Base-by-base conservation (phyloP, 805 yeast genomes). In the Candida fluviatilis region DNA sequence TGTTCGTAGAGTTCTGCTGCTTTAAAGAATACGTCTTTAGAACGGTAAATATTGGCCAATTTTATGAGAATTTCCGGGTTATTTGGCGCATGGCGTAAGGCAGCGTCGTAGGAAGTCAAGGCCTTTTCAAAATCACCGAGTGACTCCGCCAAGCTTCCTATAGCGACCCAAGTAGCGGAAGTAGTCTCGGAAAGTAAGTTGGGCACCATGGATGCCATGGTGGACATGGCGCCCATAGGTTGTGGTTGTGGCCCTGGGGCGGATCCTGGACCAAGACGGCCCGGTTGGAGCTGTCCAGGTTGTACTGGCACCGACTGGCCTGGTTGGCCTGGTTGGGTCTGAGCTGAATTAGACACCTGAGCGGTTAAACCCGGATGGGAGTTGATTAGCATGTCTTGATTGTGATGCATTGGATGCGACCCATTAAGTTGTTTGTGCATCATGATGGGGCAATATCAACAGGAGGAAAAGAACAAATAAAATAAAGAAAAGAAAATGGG, bases 1-100 rank as follows among this genome's bases (percentile, higher is more conserved):
- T 88, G 76, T 61, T 91, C 95, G 64, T 88, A 91, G 46, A 88
- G 75, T 58, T 93, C 98, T 11, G 96, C 95, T 12, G 98, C 98
- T 58, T 88, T 87, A 48, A 87, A 84, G 53, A 89, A 93, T 60
- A 86, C 85, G 58, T 91, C 97, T 44, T 90, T 73, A 14, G 90
- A 80, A 38, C 97, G 78, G 62, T 88, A 91, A 21, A 89, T 74
- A 58, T 87, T 88, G 35, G 96, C 98, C 45, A 91, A 65, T 37
- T 88, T 83, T 34, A 90, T 84, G 43, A 91, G 69, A 2, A 93
- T 91, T 40, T 84, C 87, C 2, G 95, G 81, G 43, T 88, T 83
- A 60, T 84, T 82, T 25, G 95, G 96, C 28, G 84, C 78, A 60
- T 85, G 88, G 54, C 90, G 78, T 43, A 93, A 69, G 7, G 95